These are phyloP conservation scores for Fusarium duplospermum DNA, from an alignment of 2,329 filamentous ascomycete genomes.

Conservation along the genomic window DNA sequence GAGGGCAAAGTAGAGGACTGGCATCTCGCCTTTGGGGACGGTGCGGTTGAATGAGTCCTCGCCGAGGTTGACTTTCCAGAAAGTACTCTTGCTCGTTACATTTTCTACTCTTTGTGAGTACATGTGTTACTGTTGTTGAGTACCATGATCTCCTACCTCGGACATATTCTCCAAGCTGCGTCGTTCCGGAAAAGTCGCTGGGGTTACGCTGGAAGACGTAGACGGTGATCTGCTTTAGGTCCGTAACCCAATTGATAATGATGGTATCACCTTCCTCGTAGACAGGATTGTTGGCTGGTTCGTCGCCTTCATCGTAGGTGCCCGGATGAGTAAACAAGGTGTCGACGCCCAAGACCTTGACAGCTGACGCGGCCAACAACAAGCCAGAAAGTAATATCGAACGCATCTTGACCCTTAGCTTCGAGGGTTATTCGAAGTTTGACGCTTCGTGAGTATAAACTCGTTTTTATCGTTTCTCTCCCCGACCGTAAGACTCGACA, in stretches of 20 bases:
- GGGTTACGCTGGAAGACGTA: background rate
- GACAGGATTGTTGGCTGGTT: background rate
- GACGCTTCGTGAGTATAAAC: background rate
- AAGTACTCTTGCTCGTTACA: conserved; percentile 6
- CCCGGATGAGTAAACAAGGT: conserved; percentile 7
- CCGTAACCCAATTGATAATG: conserved; percentile 15
- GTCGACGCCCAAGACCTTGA: background rate
- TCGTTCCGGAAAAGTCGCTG: background rate
- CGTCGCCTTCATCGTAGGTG: background rate
- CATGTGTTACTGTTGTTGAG: background rate
- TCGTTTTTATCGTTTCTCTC: background rate
- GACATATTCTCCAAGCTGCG: background rate
- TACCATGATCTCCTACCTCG: background rate
- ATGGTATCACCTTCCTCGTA: conserved; percentile 11
- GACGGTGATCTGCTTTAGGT: background rate
- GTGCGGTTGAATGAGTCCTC: background rate
- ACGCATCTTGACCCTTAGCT: conserved; percentile 47
- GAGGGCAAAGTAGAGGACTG: conserved; percentile 9
- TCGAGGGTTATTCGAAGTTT: background rate
- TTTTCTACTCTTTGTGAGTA: conserved; percentile 2
- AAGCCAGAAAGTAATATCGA: conserved; percentile 58
- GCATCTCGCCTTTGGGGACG: background rate
- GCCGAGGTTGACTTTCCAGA: background rate
- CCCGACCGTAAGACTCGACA: background rate
- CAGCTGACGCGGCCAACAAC: background rate